phyloP scores from a whole-genome alignment of 73 alveolate species.

The Tetrahymena thermophila region DNA sequence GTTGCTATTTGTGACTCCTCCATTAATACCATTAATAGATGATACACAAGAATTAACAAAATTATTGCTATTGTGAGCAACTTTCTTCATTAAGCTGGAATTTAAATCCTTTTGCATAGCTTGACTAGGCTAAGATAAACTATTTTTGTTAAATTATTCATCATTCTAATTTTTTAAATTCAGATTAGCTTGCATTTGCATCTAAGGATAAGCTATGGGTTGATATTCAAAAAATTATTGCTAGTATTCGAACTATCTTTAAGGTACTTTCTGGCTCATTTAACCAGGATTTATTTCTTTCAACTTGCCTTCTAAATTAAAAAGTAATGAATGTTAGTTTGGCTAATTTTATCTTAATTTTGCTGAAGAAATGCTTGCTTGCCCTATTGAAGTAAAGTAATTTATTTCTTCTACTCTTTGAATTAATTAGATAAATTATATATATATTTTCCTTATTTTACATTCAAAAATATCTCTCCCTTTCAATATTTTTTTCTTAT shows the following conservation, averaged over 20 bases:
- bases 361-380: neutral
- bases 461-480: neutral
- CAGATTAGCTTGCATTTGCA: neutral
- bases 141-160: neutral
- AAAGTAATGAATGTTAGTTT: neutral
- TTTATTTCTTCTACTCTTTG: neutral
- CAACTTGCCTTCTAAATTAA: neutral
- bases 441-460: neutral
- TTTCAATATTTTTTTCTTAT: neutral
- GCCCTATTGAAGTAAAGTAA: neutral
- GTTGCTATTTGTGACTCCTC: neutral
- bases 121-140: neutral
- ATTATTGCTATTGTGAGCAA: neutral
- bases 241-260: neutral
- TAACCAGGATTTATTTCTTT: neutral
- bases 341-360: neutral
- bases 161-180: neutral
- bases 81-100: neutral
- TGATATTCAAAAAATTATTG: neutral
- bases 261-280: neutral
- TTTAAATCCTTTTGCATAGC: neutral
- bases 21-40: neutral
- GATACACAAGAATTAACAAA: neutral
- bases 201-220: neutral
- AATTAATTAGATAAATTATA: neutral